Evolutionary conservation across 768 basidiomycete genomes (phyloP), one percentile per base, ranked within the genome.

Genomic region (Amanita subjunquillea): DNA sequence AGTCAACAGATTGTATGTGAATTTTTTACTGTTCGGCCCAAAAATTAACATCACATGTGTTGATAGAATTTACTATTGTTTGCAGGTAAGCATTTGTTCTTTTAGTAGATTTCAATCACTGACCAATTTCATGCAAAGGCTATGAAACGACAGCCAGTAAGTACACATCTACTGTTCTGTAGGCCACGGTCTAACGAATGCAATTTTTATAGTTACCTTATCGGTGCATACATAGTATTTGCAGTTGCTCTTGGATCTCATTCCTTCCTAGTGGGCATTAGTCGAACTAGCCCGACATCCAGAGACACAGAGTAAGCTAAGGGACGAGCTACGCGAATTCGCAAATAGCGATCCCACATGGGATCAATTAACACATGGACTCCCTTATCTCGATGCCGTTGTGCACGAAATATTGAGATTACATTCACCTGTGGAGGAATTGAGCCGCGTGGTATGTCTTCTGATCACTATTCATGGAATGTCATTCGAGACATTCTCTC

Each of bases 121-220:
- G 29, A 49, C 49, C 25, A 56, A 39, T 47, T 39, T 44, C 30
- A 57, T 22, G 9, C 23, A 45, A 57, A 66, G 77, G 77, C 36
- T 80, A 79, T 50, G 78, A 79, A 63, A 79, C 78, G 3, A 80
- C 78, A 2, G 72, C 74, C 0, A 69, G 73, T 73, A 56, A 47
- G 71, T 62, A 10, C 9, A 3, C n/a, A 2, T 6, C 34, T 6
- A 10, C 2, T 2, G 7, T n/a, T 44, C 17, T 7, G n/a, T 7
- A 6, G 7, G 3, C 23, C 22, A 10, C 40, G 17, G 3, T 41
- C 32, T 34, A 34, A 34, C 1, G 4, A 22, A 41, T 2, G n/a
- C 8, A 10, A 10, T 23, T 41, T 4, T 20, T 34, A 9, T 23
- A 50, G 48, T 47, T n/a, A 34, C n/a, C 50, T 44, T 29, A 4